Conservation (phyloP, 768 basidiomycete genomes). For the Podaxis sp. region DNA sequence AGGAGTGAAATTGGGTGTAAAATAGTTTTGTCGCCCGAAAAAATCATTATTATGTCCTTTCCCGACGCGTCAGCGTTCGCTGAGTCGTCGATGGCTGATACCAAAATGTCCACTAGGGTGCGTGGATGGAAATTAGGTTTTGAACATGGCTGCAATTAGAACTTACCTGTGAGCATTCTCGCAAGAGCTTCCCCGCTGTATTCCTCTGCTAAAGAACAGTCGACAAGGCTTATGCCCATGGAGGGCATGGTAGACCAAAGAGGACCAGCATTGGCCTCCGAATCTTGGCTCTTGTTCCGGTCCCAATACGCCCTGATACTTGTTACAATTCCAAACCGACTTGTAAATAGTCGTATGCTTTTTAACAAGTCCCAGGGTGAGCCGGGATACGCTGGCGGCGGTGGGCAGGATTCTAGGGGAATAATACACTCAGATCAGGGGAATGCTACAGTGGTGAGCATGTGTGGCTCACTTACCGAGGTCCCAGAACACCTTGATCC, state of each 20-base stretch:
- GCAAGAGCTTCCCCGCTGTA: background rate
- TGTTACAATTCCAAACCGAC: slow-evolving; percentile 6
- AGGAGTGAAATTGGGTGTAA: slow-evolving; percentile 1
- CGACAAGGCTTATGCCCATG: slow-evolving; percentile 2
- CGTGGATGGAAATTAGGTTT: background rate
- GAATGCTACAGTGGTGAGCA: background rate
- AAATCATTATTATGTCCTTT: background rate
- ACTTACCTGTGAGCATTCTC: background rate
- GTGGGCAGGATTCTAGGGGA: slow-evolving; percentile 5
- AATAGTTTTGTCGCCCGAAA: slow-evolving; percentile 1
- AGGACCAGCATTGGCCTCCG: background rate
- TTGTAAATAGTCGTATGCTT: background rate
- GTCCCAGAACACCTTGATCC: slow-evolving; percentile 14
- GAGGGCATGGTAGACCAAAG: slow-evolving; percentile 3
- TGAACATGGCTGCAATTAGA: background rate
- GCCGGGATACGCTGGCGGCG: background rate
- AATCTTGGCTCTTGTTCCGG: too few relatives aligned
- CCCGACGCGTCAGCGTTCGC: background rate
- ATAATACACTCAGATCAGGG: background rate
- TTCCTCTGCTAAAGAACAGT: slow-evolving; percentile 2
- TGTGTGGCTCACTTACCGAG: slow-evolving; percentile 5
- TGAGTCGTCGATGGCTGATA: slow-evolving; percentile 2
- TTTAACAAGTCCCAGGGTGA: slow-evolving; percentile 8
- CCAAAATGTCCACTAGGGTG: background rate
- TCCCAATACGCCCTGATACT: background rate